Base-by-base conservation (phyloP, 495 filamentous ascomycete species). In the Aspergillus taichungensis region DNA sequence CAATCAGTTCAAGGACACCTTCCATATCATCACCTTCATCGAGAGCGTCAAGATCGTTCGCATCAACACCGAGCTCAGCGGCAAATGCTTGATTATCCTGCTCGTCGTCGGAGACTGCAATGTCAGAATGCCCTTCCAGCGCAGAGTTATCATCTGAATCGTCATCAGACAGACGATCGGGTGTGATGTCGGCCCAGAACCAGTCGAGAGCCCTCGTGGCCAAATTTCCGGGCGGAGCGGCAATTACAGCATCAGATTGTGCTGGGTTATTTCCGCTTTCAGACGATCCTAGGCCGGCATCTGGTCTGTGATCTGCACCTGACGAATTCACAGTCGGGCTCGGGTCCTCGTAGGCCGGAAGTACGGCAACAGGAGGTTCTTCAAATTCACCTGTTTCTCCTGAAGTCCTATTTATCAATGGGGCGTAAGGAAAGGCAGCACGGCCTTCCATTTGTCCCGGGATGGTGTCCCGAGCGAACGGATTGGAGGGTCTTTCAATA, bases 1-100 rank as follows among this genome's bases (percentile, higher is more conserved):
- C 92, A 30, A 99, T 82, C 8, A 99, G 76, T 58, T 99, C 92
- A 71, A 97, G 76, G 39, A 99, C 87, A 6, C 92, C 92, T 60
- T 99, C 92, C n/a, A 99, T 79, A 54, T 99, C 92, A 63, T 99
- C 92, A 8, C 83, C 87, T 51, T 94, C 89, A 42, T 97, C 92
- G 30, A 78, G 64, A 30, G 67, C 76, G 50, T 80, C 78, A 37
- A 65, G 54, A 42, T 79, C 75, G 40, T 85, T 82, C 5, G 70
- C 60, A 54, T 84, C 79, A 29, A 76, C 36, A 8, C 68, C 78
- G 18, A 68, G 73, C 43, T 72, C 66, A 27, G 62, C 67, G 8
- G 63, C 60, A 34, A 59, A 51, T 13, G 45, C 55, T 30, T 52
- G 55, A 24, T 53, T 55, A 9, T 52, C 61, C 24, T 58, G 54